Base-by-base conservation (phyloP, 108 stramenopile species). In the Nitzschia sp. region DNA sequence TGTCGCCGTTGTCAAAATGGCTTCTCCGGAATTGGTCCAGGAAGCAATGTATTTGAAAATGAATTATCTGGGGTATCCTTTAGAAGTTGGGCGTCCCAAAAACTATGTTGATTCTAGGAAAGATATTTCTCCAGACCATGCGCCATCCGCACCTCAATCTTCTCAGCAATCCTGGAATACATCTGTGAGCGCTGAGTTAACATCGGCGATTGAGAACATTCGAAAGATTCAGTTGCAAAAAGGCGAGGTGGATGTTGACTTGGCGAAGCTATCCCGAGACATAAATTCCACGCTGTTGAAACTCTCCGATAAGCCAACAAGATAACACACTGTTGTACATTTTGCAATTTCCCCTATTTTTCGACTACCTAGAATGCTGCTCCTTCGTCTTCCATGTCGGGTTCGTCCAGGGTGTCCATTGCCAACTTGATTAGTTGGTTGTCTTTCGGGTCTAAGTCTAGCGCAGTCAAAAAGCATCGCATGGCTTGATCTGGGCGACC, bases 381-480 rank as follows among this genome's bases (percentile, higher is more conserved):
- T 7, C 77, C 90, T 63, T 92, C 94, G 51, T 95, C 96, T 41
- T 90, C 89, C 7, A 92, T 57, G 60, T 94, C 95, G 1, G 86
- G 85, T 51, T 97, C 92, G 26, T 96, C 95, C 26, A 97, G 65
- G 63, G 86, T 82, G 51, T 92, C 95, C 65, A 96, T 89, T 11
- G 93, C 90, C 8, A 84, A 79, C 62, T 96, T 98, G 65, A 98
- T 95, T 43, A 95, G 71, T 69, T 96, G 96, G 59, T 86, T 92
- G 65, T 93, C 97, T 76, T 98, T 98, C 12, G 93, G 96, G 64
- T 97, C 96, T 21, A 98, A 79, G 78, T 98, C 98, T 44, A 97
- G 80, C 8, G 98, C 98, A 19, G 86, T 90, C 64, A 95, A 84
- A 70, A 98, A 97, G 68, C 93, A 92, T 43, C 81, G 56, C 93